Evolutionary conservation across 257 asterid species (phyloP), one percentile per base, ranked within the genome.

Genomic region (Solanum rostratum): DNA sequence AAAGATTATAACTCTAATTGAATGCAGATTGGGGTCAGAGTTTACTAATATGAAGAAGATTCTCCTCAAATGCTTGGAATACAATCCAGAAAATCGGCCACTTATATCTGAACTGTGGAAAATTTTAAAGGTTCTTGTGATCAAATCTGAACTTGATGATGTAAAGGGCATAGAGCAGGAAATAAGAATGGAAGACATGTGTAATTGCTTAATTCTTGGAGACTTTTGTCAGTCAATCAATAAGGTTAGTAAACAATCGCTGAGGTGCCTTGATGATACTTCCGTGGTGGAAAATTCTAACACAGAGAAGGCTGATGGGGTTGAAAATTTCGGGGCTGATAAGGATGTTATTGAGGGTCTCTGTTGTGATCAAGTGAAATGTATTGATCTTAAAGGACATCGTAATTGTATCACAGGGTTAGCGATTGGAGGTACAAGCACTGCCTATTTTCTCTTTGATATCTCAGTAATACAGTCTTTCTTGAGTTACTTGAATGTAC

Each of bases 321-420:
- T 83, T 54, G 92, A 85, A 57, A 88, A 85, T 22, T 86, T 60
- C 10, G 84, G 70, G 69, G 84, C 82, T 50, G 90, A 86, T 29
- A 85, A 87, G 74, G 94, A 91, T 88, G 86, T 91, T 57, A 80
- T 88, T 69, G 93, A 91, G 84, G 92, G 91, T n/a, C 86, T 93
- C 62, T 83, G 91, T 16, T 59, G 24, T 59, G 92, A 92, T 85
- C 79, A 76, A 73, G 80, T 95, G 70, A 89, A 91, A 90, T 93
- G 92, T 83, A 62, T 88, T 83, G 94, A 93, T 84, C 88, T 96
- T 90, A 93, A 90, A 87, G 97, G 92, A 84, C 98, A 96, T 93
- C 88, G 87, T 82, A 96, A 95, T 88, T 91, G 92, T 86, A 86
- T 93, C 88, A 89, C 98, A 29, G 91, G 93, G 27, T 90, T 96